Conservation (phyloP, 768 basidiomycete species). For the Tricholoma hemisulphureum region DNA sequence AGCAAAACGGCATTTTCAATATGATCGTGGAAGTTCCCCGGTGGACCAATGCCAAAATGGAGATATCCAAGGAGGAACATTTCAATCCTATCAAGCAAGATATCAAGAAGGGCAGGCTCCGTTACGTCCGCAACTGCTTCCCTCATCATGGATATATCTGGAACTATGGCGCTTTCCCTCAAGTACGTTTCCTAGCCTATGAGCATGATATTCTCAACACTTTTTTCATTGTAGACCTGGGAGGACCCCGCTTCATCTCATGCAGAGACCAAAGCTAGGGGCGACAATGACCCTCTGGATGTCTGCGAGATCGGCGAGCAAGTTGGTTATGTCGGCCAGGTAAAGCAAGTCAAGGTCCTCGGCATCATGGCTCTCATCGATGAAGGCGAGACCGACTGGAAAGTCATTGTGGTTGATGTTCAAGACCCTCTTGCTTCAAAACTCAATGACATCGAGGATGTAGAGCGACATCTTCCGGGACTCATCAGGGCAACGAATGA, state of each 20-base stretch:
- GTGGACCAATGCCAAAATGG: conserved; percentile 99
- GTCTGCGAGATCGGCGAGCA: conserved; percentile 99
- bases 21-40: conserved; percentile 98
- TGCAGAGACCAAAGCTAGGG: conserved; percentile 97
- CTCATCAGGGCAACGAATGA: conserved; percentile 97
- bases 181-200: conserved; percentile 48
- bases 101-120: conserved; percentile 92
- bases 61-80: conserved; percentile 96
- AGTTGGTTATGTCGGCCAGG: conserved; percentile 93
- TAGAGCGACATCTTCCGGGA: conserved; percentile 96
- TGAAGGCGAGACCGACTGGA: conserved; percentile 99
- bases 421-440: conserved; percentile 93
- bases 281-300: conserved; percentile 99
- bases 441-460: conserved; percentile 98
- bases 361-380: conserved; percentile 99
- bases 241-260: conserved; percentile 87
- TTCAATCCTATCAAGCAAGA: conserved; percentile 99
- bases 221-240: conserved; percentile 74
- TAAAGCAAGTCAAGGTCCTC: conserved; percentile 99
- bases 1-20: conserved; percentile 93
- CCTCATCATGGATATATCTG: conserved; percentile 99
- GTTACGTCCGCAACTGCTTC: conserved; percentile 99
- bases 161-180: conserved; percentile 99
- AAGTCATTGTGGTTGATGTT: conserved; percentile 97
- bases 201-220: conserved; percentile 1